A percentile compares a stretch with the other conserved stretches of the same genome.
Conservation (phyloP, 768 basidiomycete genomes). For the Boletus rufocinnamomeus region DNA sequence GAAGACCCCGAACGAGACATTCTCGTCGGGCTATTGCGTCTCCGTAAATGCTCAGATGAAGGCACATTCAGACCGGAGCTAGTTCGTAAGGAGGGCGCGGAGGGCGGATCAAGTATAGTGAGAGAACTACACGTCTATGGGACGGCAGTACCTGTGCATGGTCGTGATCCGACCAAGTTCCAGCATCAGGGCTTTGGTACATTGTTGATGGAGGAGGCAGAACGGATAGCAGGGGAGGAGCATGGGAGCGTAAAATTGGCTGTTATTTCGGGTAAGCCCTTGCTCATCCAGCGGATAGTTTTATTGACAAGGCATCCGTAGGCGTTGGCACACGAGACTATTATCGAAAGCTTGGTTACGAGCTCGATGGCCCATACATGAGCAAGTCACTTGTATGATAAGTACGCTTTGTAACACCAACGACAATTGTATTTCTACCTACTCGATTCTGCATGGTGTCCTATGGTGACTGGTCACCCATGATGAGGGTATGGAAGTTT, state of each 20-base stretch:
- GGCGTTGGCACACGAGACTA: constrained; percentile 98
- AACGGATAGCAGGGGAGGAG: constrained; percentile 95
- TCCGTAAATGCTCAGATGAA: constrained; percentile 95
- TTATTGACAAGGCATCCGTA: constrained; percentile 29
- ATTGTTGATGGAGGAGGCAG: constrained; percentile 97
- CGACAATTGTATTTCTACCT: constrained; percentile 11
- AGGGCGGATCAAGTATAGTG: constrained; percentile 89
- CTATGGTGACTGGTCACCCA: constrained; percentile 41
- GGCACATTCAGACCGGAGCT: constrained; percentile 96
- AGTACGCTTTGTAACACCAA: constrained; percentile 15
- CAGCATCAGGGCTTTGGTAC: constrained; percentile 98
- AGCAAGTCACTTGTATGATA: constrained; percentile 68
- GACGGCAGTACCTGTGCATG: constrained; percentile 96
- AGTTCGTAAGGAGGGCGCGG: constrained; percentile 62
- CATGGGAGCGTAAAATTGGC: constrained; percentile 94
- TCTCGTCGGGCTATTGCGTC: constrained; percentile 86
- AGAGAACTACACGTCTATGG: constrained; percentile 97
- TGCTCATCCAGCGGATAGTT: background rate
- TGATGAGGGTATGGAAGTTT: constrained; percentile 83
- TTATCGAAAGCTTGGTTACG: constrained; percentile 92
- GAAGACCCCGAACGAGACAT: constrained; percentile 98
- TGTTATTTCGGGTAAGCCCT: constrained; percentile 87
- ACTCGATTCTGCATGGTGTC: background rate
- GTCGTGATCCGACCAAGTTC: constrained; percentile 96
- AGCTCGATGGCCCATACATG: constrained; percentile 98